phyloP scores from a whole-genome alignment of 495 filamentous ascomycete species.

The Lichenothelia convexa region DNA sequence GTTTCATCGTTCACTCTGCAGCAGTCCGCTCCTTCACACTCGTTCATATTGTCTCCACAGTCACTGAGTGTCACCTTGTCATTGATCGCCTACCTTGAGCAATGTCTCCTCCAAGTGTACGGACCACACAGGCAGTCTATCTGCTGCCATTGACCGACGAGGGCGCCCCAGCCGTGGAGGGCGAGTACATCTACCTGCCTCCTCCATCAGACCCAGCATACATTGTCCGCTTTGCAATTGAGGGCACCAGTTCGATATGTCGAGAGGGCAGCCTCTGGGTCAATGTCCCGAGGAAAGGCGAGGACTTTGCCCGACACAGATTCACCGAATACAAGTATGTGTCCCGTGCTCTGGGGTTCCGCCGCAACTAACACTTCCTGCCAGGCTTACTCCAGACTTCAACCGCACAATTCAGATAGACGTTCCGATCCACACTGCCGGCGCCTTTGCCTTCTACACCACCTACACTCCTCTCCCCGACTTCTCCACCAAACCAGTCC shows the following conservation, averaged over 20 bases:
- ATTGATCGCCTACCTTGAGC: too few species aligned
- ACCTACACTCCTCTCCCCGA: conserved; percentile 76
- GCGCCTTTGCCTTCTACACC: conserved; percentile 89
- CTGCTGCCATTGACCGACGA: conserved; percentile 76
- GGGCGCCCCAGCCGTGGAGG: conserved; percentile 77
- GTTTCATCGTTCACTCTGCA: neutral
- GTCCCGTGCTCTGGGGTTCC: neutral
- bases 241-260: conserved; percentile 91
- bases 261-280: conserved; percentile 86
- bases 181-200: conserved; percentile 79
- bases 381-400: conserved; percentile 77
- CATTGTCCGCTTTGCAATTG: conserved; percentile 75
- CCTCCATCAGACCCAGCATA: conserved; percentile 54
- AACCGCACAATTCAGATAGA: conserved; percentile 79
- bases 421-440: conserved; percentile 63
- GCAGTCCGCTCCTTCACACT: neutral
- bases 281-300: conserved; percentile 66
- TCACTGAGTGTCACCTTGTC: too few species aligned
- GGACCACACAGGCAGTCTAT: conserved; percentile 35
- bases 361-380: neutral
- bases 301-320: conserved; percentile 51
- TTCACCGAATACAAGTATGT: conserved; percentile 79
- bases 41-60: too few species aligned
- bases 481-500: conserved; percentile 40
- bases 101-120: conserved; percentile 8